Evolutionary conservation across 2,329 filamentous ascomycete genomes (phyloP), one percentile per base, ranked within the genome.

Genomic region (Zasmidium citrigriseum): DNA sequence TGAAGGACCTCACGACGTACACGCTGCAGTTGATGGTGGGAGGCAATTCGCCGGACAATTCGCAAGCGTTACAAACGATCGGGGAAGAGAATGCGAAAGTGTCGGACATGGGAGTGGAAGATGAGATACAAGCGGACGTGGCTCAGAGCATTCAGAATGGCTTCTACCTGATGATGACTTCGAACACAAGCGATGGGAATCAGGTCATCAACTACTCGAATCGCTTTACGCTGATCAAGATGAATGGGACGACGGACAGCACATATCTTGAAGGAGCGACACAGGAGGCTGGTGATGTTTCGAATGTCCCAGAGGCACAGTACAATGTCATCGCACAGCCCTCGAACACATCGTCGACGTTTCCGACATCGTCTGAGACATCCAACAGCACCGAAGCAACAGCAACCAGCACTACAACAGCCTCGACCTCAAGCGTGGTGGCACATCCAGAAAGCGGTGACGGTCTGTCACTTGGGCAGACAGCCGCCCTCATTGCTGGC

Each of bases 171-270:
- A 53, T 52, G 20, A 67, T 67, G 64, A 62, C 52, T 12, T 58
- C 58, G 44, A 65, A 64, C 16, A 65, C 63, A 1, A 58, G 58
- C 0, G 52, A 57, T 9, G 63, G 61, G 7, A 59, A 61, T 22
- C 80, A 78, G 3, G 76, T 85, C 23, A 81, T 80, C 58, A 85
- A 83, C 66, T 88, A 81, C 68, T 87, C 85, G 4, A 66, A 77
- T 48, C 85, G 86, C 59, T 90, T 90, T 73, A 81, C 83, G 5
- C 74, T 89, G 51, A 78, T 77, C 20, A 80, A 80, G 64, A 88
- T 89, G 86, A 86, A 80, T 2, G 86, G 86, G 24, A 73, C 74
- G 2, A 87, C 87, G 66, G 74, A 79, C 1, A 58, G 76, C 1
- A 67, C 66, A 38, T 72, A 82, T 48, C 64, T 71, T 16, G 55